Conservation (phyloP, 305 asterid species). For the Plantago rigida region DNA sequence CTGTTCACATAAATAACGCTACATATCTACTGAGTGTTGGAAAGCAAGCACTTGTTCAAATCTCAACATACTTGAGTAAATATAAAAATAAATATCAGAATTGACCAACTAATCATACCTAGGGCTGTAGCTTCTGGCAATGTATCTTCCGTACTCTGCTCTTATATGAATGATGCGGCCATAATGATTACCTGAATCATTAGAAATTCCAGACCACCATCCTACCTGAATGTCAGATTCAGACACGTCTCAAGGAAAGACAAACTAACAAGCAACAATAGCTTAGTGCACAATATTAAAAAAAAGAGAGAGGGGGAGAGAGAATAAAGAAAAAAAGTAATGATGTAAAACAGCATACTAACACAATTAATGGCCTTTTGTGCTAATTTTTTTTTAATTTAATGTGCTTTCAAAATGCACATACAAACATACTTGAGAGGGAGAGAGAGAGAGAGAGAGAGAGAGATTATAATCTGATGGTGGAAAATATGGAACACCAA, state of each 20-base stretch:
- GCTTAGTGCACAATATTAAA: neutral
- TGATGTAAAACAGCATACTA: too few relatives aligned
- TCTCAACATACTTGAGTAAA: slow-evolving; percentile 3
- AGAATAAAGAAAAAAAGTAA: too few relatives aligned
- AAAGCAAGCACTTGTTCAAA: too few relatives aligned
- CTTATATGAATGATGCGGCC: slow-evolving; percentile 79
- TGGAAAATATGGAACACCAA: slow-evolving; percentile 1
- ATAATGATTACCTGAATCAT: slow-evolving; percentile 60
- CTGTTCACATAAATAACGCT: neutral
- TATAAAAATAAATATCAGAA: slow-evolving; percentile 18
- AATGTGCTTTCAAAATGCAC: too few relatives aligned
- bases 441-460: neutral
- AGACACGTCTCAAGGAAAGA: slow-evolving; percentile 12
- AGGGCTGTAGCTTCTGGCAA: slow-evolving; percentile 85
- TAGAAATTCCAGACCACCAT: slow-evolving; percentile 96
- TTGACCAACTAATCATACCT: slow-evolving; percentile 41
- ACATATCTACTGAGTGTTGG: too few relatives aligned
- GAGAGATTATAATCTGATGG: slow-evolving; percentile 8
- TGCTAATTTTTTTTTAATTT: too few relatives aligned
- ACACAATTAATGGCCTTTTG: too few relatives aligned
- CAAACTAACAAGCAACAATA: neutral
- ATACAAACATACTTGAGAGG: too few relatives aligned
- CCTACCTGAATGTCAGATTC: slow-evolving; percentile 62
- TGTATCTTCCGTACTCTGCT: slow-evolving; percentile 86
- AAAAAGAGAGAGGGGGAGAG: too few relatives aligned